Conservation (phyloP, 805 yeast genomes). For the Myxozyma sirexii region DNA sequence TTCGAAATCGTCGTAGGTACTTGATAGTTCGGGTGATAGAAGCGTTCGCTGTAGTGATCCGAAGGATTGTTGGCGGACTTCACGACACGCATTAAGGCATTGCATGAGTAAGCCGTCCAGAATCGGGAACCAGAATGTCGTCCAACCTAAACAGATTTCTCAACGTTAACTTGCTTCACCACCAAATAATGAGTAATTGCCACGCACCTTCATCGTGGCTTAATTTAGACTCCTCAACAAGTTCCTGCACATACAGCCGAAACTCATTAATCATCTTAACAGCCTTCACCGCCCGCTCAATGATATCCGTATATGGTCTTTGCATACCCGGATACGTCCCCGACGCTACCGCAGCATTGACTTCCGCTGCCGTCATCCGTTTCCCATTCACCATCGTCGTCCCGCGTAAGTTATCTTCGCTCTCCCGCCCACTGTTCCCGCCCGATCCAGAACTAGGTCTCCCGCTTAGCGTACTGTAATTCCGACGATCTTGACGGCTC, state of each 20-base stretch:
- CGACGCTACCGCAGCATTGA: constrained; percentile 34
- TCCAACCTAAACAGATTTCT: constrained; percentile 24
- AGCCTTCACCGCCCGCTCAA: constrained; percentile 53
- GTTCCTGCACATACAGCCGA: constrained; percentile 44
- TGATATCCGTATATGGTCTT: constrained; percentile 51
- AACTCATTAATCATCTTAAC: constrained; percentile 40
- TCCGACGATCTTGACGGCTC: constrained; percentile 22
- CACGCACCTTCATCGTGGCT: constrained; percentile 42
- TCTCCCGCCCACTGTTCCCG: not conserved
- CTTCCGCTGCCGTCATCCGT: constrained; percentile 33
- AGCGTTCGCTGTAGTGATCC: constrained; percentile 58
- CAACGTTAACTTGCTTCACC: not conserved
- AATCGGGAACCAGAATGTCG: constrained; percentile 55
- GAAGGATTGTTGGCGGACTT: constrained; percentile 68
- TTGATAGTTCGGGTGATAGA: constrained; percentile 45
- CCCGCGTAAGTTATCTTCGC: constrained; percentile 17
- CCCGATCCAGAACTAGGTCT: too few species aligned
- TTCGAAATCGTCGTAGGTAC: constrained; percentile 31
- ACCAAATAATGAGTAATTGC: too few species aligned
- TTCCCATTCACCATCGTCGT: constrained; percentile 18
- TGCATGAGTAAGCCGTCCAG: constrained; percentile 86
- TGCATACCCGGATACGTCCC: constrained; percentile 31
- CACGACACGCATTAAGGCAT: constrained; percentile 84
- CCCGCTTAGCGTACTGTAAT: constrained; percentile 26
- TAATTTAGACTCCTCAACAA: constrained; percentile 27